Evolutionary conservation across 805 yeast species (phyloP).

Genomic region (Yarrowia deformans): DNA sequence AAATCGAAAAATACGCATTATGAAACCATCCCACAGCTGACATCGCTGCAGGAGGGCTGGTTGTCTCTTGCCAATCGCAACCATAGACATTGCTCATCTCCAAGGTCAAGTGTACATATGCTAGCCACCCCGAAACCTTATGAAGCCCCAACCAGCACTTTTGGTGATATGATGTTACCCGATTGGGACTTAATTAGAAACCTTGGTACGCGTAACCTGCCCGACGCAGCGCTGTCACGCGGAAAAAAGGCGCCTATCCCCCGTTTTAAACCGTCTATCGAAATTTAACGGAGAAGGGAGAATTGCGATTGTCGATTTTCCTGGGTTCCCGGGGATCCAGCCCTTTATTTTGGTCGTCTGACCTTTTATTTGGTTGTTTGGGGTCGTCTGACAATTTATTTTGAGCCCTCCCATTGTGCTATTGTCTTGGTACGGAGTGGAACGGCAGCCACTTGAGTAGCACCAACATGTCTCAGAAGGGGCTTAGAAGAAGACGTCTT

Average conservation of each 20-base stretch:
- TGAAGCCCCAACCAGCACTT: not conserved
- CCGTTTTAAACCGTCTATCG: not conserved
- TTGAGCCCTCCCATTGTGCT: too few relatives aligned
- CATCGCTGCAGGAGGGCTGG: slow-evolving; percentile 23
- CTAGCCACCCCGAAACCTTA: slow-evolving; percentile 28
- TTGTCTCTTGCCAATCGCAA: not conserved
- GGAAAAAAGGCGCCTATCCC: slow-evolving; percentile 1
- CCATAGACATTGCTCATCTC: not conserved
- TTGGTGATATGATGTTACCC: slow-evolving; percentile 18
- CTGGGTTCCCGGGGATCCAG: too few relatives aligned
- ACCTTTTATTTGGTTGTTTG: too few relatives aligned
- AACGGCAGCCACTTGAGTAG: too few relatives aligned
- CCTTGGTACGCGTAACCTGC: slow-evolving; percentile 3
- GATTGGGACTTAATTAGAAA: slow-evolving; percentile 25
- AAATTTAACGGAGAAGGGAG: not conserved
- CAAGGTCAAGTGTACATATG: slow-evolving; percentile 20
- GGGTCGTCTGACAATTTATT: too few relatives aligned
- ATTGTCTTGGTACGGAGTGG: too few relatives aligned
- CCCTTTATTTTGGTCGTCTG: too few relatives aligned
- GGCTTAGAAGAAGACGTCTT: not conserved
- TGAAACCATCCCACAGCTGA: slow-evolving; percentile 7
- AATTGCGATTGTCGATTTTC: too few relatives aligned
- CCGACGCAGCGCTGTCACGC: slow-evolving; percentile 14
- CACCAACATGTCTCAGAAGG: not conserved
- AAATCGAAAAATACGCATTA: not conserved